These are phyloP conservation scores for Yamadazyma songkhlaensis DNA, from an alignment of 1,139 yeast species.

Conservation along the genomic window DNA sequence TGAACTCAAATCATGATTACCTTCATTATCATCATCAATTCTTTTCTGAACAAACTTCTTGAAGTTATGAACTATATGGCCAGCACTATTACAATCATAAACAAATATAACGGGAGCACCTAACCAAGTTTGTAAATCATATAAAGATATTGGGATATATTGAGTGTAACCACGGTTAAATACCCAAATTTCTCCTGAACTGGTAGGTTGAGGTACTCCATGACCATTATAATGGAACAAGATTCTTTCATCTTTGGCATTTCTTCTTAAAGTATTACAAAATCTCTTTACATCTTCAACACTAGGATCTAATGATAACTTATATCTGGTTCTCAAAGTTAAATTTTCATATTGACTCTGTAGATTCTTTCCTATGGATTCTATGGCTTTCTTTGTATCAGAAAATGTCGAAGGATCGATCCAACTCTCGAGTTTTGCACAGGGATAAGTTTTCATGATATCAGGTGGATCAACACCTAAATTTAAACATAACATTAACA, in stretches of 20 bases:
- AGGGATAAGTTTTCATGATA: constrained; percentile 87
- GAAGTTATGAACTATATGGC: constrained; percentile 87
- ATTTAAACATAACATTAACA: constrained; percentile 83
- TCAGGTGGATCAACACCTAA: constrained; percentile 98
- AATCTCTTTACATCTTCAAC: constrained; percentile 94
- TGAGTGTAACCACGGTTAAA: constrained; percentile 96
- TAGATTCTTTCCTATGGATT: constrained; percentile 82
- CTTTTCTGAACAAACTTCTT: constrained; percentile 88
- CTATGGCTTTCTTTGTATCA: constrained; percentile 90
- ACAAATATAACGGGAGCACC: constrained; percentile 98
- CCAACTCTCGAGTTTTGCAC: constrained; percentile 93
- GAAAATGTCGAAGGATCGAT: constrained; percentile 82
- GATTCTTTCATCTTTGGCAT: constrained; percentile 88
- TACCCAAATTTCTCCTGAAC: constrained; percentile 98
- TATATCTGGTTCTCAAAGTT: constrained; percentile 83
- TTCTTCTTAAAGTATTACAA: constrained; percentile 82
- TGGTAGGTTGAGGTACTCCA: constrained; percentile 97
- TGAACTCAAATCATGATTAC: constrained; percentile 61
- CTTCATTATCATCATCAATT: constrained; percentile 81
- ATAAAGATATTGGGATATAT: constrained; percentile 90
- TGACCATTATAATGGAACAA: constrained; percentile 96
- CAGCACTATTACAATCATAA: constrained; percentile 93
- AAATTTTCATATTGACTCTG: constrained; percentile 89
- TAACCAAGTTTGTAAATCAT: constrained; percentile 93
- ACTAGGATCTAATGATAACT: constrained; percentile 89